Base-by-base conservation (phyloP, 805 yeast species). In the Ogataea glucozyma region DNA sequence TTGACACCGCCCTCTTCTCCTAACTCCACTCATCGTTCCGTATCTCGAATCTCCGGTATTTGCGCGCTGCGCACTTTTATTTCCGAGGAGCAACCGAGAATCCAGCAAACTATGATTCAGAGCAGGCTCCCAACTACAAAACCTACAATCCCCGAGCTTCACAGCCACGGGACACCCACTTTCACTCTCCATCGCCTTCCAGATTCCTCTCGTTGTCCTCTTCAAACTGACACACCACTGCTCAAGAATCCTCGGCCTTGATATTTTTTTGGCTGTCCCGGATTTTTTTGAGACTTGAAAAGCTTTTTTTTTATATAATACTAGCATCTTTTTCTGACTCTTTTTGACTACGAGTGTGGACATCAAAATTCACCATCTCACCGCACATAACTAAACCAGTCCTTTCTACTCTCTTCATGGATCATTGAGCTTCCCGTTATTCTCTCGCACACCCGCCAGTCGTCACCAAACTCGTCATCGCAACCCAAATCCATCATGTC, bases 401-500 rank as follows among this genome's bases (percentile, higher is more conserved):
- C n/a, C n/a, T n/a, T n/a, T n/a, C n/a, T n/a, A n/a, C n/a, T n/a
- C n/a, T n/a, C n/a, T n/a, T n/a, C 26, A 22, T 22, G 26, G 26
- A 22, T 22, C 26, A n/a, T n/a, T n/a, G n/a, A n/a, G n/a, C n/a
- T n/a, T n/a, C n/a, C n/a, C n/a, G n/a, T n/a, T n/a, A n/a, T n/a
- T n/a, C n/a, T n/a, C n/a, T n/a, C n/a, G n/a, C n/a, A n/a, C n/a
- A n/a, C n/a, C 27, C 12, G n/a, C 27, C 12, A 4, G n/a, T 24
- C n/a, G 10, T 13, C n/a, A 12, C n/a, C 6, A 6, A 12, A 5
- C 27, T 24, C 7, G n/a, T 10, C 7, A 13, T 13, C 27, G 27
- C 19, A 19, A 7, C 10, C 24, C 13, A 13, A 23, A 20, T 11
- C 17, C 35, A 18, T 31, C 12, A 68, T 70, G 73, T 63, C 70